Evolutionary conservation across 495 filamentous ascomycete species (phyloP).

Genomic region (Bombardia bombarda): DNA sequence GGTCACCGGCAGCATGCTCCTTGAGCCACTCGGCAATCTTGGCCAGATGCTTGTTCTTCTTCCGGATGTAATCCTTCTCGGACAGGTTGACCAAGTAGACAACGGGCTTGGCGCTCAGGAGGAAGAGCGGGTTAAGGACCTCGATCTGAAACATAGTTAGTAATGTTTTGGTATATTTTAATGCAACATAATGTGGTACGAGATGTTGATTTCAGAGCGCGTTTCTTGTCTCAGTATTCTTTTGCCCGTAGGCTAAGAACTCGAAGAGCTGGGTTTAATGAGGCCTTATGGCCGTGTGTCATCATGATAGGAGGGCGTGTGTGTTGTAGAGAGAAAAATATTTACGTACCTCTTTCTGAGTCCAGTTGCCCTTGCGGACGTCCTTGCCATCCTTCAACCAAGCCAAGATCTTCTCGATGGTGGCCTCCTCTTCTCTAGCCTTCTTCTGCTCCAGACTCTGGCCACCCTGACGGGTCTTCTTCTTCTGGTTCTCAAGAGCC

Average conservation of each 20-base stretch:
- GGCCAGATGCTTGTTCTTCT: constrained; percentile 98
- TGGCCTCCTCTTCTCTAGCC: constrained; percentile 88
- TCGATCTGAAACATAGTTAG: constrained; percentile 62
- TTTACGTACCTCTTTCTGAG: constrained; percentile 83
- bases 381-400: constrained; percentile 83
- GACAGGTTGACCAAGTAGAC: constrained; percentile 96
- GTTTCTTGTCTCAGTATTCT: constrained; percentile 72
- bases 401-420: constrained; percentile 77
- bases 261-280: constrained; percentile 99
- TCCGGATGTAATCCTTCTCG: constrained; percentile 94
- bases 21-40: constrained; percentile 94
- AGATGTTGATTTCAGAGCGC: constrained; percentile 37
- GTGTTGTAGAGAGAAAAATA: constrained; percentile 8
- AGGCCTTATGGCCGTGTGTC: constrained; percentile 95
- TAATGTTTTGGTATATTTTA: constrained; percentile 13
- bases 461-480: constrained; percentile 88
- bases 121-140: constrained; percentile 91
- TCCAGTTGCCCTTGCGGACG: constrained; percentile 83
- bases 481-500: constrained; percentile 77
- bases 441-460: constrained; percentile 99
- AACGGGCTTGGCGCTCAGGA: constrained; percentile 93
- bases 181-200: constrained; percentile 14
- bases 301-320: constrained; percentile 57
- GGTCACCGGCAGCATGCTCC: constrained; percentile 74
- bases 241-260: constrained; percentile 64